These are phyloP conservation scores for Immersiella caudata DNA, from an alignment of 495 filamentous ascomycete genomes.

Conservation along the genomic window DNA sequence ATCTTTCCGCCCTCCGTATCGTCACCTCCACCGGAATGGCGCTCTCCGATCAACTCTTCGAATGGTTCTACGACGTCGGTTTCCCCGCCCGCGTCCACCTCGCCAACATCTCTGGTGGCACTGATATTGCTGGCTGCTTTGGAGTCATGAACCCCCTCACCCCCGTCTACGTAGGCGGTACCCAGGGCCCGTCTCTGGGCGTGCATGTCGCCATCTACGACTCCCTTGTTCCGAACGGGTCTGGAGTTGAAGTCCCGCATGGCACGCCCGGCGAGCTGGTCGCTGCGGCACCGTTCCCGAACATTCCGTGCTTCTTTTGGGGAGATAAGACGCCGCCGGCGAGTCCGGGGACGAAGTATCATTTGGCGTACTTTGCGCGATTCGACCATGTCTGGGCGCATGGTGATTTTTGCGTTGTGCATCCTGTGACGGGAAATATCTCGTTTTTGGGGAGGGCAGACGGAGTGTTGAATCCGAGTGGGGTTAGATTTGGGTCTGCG, in stretches of 20 bases:
- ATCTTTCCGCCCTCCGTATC: constrained; percentile 59
- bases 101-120: constrained; percentile 75
- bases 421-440: constrained; percentile 66
- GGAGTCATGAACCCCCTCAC: constrained; percentile 67
- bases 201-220: constrained; percentile 70
- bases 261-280: constrained; percentile 76
- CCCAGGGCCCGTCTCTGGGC: constrained; percentile 65
- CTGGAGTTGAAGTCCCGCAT: constrained; percentile 55
- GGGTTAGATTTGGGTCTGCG: constrained; percentile 83
- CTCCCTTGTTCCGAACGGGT: constrained; percentile 56
- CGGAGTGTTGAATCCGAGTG: constrained; percentile 85
- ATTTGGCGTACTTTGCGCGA: constrained; percentile 70
- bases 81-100: constrained; percentile 68
- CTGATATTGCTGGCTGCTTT: constrained; percentile 75
- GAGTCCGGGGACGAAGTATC: constrained; percentile 59
- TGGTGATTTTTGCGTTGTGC: constrained; percentile 73
- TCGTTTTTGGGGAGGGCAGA: constrained; percentile 81
- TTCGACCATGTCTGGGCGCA: constrained; percentile 80
- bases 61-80: constrained; percentile 82
- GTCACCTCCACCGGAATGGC: constrained; percentile 81
- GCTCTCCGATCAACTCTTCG: constrained; percentile 68
- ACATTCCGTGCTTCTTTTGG: constrained; percentile 74
- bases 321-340: constrained; percentile 52
- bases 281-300: constrained; percentile 68
- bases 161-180: constrained; percentile 73